Percentiles rank a stretch among this genome's conserved stretches.
Conservation (phyloP, 257 asterid species). For the Scutellaria baicalensis region DNA sequence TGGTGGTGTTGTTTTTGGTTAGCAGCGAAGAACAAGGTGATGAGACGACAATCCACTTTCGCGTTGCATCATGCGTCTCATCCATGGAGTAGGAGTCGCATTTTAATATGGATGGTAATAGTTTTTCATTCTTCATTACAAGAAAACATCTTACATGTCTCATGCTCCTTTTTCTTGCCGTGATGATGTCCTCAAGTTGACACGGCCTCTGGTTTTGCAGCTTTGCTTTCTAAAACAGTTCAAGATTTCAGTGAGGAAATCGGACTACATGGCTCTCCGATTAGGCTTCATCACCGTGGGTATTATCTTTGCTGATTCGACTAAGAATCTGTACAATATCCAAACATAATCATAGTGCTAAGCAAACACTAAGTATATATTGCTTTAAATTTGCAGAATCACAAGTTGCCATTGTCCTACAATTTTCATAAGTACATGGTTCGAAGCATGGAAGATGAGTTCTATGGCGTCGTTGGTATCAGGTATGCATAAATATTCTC, state of each 20-base stretch:
- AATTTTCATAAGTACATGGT: constrained; percentile 87
- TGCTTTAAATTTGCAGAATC: constrained; percentile 48
- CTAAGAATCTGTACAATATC: not conserved
- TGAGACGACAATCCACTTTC: constrained; percentile 85
- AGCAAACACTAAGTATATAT: not conserved
- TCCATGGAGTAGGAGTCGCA: constrained; percentile 81
- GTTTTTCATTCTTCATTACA: not conserved
- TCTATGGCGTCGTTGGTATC: constrained; percentile 75
- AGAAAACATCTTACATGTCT: too few relatives aligned
- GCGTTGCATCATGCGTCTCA: constrained; percentile 87
- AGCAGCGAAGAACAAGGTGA: constrained; percentile 52
- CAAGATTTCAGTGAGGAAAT: constrained; percentile 58
- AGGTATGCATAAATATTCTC: constrained; percentile 30
- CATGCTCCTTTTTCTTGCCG: not conserved
- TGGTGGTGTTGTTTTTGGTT: not conserved
- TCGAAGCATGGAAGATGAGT: constrained; percentile 95
- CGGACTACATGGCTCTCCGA: constrained; percentile 80
- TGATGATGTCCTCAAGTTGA: not conserved
- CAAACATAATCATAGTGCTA: not conserved
- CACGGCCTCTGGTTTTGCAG: constrained; percentile 31
- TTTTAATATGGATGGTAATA: constrained; percentile 87
- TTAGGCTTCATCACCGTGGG: constrained; percentile 92
- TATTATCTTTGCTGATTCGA: constrained; percentile 11
- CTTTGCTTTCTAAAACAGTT: constrained; percentile 87
- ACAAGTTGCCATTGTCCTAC: constrained; percentile 62